A percentile compares a stretch with the other conserved stretches of the same genome.
phyloP scores from a whole-genome alignment of 352 stramenopile species.

The Pythium aquatile region DNA sequence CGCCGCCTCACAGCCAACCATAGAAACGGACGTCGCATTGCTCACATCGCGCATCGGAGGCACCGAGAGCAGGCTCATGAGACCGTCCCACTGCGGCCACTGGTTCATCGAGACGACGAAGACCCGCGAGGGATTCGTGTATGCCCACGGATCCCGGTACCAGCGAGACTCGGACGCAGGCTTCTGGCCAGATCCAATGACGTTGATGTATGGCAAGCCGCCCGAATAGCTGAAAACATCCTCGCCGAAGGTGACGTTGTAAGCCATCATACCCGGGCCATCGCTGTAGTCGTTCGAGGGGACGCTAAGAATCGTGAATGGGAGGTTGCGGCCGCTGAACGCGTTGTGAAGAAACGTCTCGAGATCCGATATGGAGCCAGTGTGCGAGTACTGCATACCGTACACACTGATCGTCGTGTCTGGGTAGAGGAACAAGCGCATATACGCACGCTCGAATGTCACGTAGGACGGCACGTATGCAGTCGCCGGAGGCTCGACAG shows the following conservation, averaged over 20 bases:
- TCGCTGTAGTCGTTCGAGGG: background rate
- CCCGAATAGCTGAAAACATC: background rate
- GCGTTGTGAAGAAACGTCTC: background rate
- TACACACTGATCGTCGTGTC: background rate
- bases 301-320: too few species aligned
- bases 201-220: background rate
- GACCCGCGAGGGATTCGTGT: background rate
- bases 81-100: background rate
- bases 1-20: background rate
- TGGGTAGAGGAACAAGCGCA: background rate
- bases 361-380: background rate
- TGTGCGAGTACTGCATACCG: background rate
- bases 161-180: background rate
- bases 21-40: background rate
- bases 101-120: background rate
- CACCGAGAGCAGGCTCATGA: background rate
- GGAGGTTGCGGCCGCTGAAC: background rate
- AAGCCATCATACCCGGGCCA: background rate
- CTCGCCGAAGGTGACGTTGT: slow-evolving; percentile 1
- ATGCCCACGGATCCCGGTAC: background rate
- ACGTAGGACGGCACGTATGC: background rate
- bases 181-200: background rate
- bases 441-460: background rate
- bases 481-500: background rate
- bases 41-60: background rate